A percentile compares a stretch with the other conserved stretches of the same genome.
phyloP scores from a whole-genome alignment of 31 red algal genomes.

The Asparagopsis taxiformis region DNA sequence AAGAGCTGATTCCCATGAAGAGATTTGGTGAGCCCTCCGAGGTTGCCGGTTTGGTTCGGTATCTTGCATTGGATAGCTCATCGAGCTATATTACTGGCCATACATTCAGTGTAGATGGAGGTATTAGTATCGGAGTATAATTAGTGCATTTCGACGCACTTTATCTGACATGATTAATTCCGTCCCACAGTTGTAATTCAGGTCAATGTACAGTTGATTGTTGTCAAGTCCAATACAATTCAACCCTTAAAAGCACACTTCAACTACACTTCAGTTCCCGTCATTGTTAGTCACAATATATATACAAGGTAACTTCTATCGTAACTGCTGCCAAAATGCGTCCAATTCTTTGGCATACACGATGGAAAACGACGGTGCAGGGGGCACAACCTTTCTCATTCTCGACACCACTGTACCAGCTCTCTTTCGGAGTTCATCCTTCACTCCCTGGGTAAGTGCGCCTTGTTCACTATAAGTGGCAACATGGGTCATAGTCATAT shows the following conservation, averaged over 20 bases:
- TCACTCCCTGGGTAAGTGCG: constrained; percentile 43
- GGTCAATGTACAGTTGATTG: too few species aligned
- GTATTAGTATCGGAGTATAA: constrained; percentile 85
- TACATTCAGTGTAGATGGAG: constrained; percentile 91
- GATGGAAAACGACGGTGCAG: constrained; percentile 25
- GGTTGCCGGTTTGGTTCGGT: constrained; percentile 88
- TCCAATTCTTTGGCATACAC: constrained; percentile 32
- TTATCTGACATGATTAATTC: too few species aligned
- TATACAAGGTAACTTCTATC: background rate
- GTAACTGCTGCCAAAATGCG: constrained; percentile 35
- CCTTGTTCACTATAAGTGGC: constrained; percentile 34
- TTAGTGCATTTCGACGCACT: background rate
- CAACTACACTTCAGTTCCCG: too few species aligned
- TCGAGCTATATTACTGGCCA: constrained; percentile 86
- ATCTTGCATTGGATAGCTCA: constrained; percentile 79
- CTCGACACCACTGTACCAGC: constrained; percentile 28
- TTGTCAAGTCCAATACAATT: too few species aligned
- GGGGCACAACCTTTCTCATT: constrained; percentile 47
- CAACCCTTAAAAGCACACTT: too few species aligned
- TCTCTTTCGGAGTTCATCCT: constrained; percentile 56
- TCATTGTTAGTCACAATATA: too few species aligned
- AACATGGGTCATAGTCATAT: constrained; percentile 48
- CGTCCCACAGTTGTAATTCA: too few species aligned
- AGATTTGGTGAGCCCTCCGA: constrained; percentile 91
- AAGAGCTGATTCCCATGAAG: constrained; percentile 87